Evolutionary conservation across 1,284 basidiomycete genomes (phyloP), one percentile per base, ranked within the genome.

Genomic region (Ustilago tritici): DNA sequence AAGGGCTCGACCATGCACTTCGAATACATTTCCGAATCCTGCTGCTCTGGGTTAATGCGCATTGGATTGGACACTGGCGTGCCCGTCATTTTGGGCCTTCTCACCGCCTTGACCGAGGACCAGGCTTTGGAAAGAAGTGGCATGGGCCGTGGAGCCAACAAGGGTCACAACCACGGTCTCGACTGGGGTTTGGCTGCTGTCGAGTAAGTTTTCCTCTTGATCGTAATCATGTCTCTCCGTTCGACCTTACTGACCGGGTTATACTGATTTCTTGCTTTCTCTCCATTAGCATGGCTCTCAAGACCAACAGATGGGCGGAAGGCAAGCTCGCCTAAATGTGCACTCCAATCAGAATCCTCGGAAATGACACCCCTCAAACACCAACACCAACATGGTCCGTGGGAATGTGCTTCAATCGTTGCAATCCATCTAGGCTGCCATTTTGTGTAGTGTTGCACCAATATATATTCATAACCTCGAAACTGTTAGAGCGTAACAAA

Each of bases 131-230:
- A 95, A 83, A 89, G 96, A 69, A 94, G 95, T 17, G 96, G 97
- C 3, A 88, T 98, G 53, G 82, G 75, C 10, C 68, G 76, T 32
- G 92, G 91, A 4, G 88, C 87, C 57, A 91, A 90, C 28, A 91
- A 92, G 83, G 93, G 93, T 2, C 94, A 96, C 84, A 96, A 96
- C 85, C 95, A 96, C 81, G 95, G 96, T 38, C 92, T 95, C 87
- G 96, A 98, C 83, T 99, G 96, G 95, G 96, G 92, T 17, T 87
- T 91, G 53, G 95, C 95, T 11, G 96, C 96, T 9, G 94, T 98
- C 17, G 96, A 99, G 88, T 84, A 71, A 61, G 82, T 82, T 31
- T 50, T 14, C 49, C 28, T 14, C 31, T 14, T 12, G 31, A 28
- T 28, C 49, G 12, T 14, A 32, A 17, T 14, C 15, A 46, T 54